These are phyloP conservation scores for Fabrea salina DNA, from an alignment of 169 alveolate species.

Conservation along the genomic window DNA sequence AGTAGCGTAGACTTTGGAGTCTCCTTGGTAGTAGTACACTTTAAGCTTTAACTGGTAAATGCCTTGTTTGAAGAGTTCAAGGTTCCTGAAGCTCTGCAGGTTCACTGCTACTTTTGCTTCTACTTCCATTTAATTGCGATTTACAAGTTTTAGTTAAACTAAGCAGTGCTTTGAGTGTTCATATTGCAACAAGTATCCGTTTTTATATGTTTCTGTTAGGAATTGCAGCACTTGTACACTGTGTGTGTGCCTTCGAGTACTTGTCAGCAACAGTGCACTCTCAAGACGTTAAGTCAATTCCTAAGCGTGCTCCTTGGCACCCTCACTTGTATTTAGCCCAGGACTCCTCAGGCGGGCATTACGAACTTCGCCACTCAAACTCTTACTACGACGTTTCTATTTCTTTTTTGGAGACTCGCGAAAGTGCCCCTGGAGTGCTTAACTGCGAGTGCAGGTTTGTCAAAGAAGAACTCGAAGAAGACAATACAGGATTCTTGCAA, in stretches of 20 bases:
- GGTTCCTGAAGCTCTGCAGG: conserved; percentile 80
- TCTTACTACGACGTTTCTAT: conserved; percentile 24
- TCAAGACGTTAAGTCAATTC: conserved; percentile 9
- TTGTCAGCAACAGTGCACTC: conserved; percentile 17
- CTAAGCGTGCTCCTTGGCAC: conserved; percentile 20
- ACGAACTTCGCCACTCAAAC: conserved; percentile 3
- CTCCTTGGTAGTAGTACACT: background rate
- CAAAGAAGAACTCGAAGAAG: background rate
- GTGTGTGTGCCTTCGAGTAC: background rate
- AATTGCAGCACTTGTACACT: too few species aligned
- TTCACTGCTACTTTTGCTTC: conserved; percentile 71
- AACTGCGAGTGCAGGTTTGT: conserved; percentile 25
- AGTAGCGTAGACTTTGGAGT: background rate
- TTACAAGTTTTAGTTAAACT: too few species aligned
- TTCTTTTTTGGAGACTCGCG: background rate
- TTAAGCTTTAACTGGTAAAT: conserved; percentile 59
- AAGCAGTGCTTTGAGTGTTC: too few species aligned
- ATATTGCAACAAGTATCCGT: too few species aligned
- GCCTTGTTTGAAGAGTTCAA: conserved; percentile 88
- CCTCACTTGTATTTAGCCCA: conserved; percentile 28
- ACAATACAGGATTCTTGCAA: conserved; percentile 6
- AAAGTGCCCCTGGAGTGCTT: conserved; percentile 27
- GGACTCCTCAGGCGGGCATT: background rate
- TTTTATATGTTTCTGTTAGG: too few species aligned
- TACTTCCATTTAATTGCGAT: too few species aligned